Evolutionary conservation across 768 basidiomycete genomes (phyloP), one percentile per base, ranked within the genome.

Genomic region (Mrakia blollopis): DNA sequence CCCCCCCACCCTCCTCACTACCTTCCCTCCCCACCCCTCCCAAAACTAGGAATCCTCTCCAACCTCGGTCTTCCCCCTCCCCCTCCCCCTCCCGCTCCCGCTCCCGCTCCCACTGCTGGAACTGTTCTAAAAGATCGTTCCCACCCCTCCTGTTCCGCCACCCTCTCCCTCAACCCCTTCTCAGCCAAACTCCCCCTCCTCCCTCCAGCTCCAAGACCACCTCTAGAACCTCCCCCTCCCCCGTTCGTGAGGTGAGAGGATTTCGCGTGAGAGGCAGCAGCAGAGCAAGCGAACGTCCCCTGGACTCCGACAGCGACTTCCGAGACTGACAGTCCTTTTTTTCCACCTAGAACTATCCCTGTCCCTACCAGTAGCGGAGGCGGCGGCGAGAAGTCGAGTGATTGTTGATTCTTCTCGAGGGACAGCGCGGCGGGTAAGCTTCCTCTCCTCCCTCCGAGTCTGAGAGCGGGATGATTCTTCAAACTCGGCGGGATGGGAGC

Each of bases 41-140:
- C 65, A 68, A 68, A 68, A n/a, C 65, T 68, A 6, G 65, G 65
- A 25, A 68, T 68, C 44, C 65, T 68, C 25, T 39, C 65, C 65
- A 68, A 68, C 65, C 65, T 68, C 5, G 65, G 65, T 68, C 65
- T 68, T 8, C 37, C 65, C 65, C 1, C 39, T 10, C 3, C 32
- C 23, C 21, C 13, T 39, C 21, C 65, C n/a, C 37, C 37, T 39
- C 65, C 35, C n/a, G 39, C 65, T 37, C 35, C 35, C 39, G 39
- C 10, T 44, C 39, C 65, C 65, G 18, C 35, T 68, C 65, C 37
- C 25, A n/a, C n/a, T n/a, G n/a, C n/a, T n/a, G n/a, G n/a, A n/a
- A n/a, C n/a, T n/a, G n/a, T n/a, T n/a, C n/a, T n/a, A n/a, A n/a
- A n/a, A n/a, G n/a, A n/a, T n/a, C n/a, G n/a, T n/a, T n/a, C 65